Conservation (phyloP, 139 green algal genomes). For the Closterium sp. region DNA sequence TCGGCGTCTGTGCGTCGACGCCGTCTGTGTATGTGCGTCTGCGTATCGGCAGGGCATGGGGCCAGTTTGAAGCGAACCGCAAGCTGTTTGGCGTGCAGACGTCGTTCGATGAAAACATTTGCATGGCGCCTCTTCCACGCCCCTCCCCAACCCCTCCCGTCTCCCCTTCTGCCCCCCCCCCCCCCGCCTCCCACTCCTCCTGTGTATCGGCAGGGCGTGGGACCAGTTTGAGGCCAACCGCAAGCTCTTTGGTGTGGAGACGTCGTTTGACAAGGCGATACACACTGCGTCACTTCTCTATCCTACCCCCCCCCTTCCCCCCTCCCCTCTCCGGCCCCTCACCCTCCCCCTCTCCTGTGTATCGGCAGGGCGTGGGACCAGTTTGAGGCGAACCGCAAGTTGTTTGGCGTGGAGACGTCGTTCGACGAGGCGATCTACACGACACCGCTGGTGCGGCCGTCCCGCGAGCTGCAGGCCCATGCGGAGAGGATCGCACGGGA, state of each 20-base stretch:
- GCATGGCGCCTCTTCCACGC: conserved; percentile 70
- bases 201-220: background rate
- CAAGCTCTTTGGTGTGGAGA: too few relatives aligned
- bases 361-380: conserved; percentile 52
- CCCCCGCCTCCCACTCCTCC: too few relatives aligned
- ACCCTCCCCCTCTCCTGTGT: background rate
- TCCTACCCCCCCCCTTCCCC: background rate
- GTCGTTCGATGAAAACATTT: conserved; percentile 75
- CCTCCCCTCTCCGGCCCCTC: too few relatives aligned
- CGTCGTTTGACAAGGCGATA: too few relatives aligned
- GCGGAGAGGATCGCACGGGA: conserved; percentile 75
- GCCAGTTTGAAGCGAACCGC: conserved; percentile 85
- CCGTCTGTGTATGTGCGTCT: background rate
- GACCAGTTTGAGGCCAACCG: background rate
- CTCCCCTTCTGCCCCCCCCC: background rate
- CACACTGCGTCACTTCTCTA: too few relatives aligned
- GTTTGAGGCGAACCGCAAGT: conserved; percentile 79
- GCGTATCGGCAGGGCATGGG: too few relatives aligned
- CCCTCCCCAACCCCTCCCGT: background rate
- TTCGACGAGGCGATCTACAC: conserved; percentile 83
- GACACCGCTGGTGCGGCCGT: conserved; percentile 59
- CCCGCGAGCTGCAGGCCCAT: conserved; percentile 64
- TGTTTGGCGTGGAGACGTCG: conserved; percentile 79
- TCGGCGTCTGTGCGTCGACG: too few relatives aligned
- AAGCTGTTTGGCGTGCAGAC: conserved; percentile 77